Conservation (phyloP, 2,329 filamentous ascomycete genomes). For the Arthrobotrys iridis region DNA sequence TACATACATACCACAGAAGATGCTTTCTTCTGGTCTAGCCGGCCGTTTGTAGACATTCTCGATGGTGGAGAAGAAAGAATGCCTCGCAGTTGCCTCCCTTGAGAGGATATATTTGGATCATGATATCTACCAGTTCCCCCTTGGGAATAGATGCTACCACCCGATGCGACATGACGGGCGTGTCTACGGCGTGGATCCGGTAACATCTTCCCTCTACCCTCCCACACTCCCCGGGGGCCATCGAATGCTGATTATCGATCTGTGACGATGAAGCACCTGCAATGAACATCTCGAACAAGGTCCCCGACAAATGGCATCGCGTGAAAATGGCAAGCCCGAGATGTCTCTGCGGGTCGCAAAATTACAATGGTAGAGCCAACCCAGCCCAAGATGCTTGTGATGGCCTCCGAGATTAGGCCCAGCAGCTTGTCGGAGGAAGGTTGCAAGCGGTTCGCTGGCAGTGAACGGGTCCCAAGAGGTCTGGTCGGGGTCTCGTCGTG, state of each 20-base stretch:
- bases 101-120: conserved; percentile 9
- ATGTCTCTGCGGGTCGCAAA: not conserved
- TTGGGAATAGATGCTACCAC: not conserved
- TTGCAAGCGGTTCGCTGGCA: not conserved
- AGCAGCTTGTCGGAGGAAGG: conserved; percentile 14
- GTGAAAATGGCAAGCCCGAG: too few species aligned
- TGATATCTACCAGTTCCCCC: not conserved
- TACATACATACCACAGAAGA: not conserved
- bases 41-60: conserved; percentile 14
- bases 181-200: not conserved
- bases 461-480: too few species aligned
- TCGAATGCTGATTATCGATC: too few species aligned
- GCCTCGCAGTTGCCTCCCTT: not conserved
- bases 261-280: not conserved
- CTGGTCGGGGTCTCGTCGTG: too few species aligned
- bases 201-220: not conserved
- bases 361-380: too few species aligned
- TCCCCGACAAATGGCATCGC: not conserved
- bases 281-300: not conserved
- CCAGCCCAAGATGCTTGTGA: conserved; percentile 8
- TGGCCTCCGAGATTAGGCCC: conserved; percentile 8
- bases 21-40: not conserved
- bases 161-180: not conserved
- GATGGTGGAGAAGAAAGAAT: not conserved
- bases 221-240: too few species aligned